A percentile compares a stretch with the other conserved stretches of the same genome.
phyloP scores from a whole-genome alignment of 116 monocot species.

The Papilionanthe hybrid region DNA sequence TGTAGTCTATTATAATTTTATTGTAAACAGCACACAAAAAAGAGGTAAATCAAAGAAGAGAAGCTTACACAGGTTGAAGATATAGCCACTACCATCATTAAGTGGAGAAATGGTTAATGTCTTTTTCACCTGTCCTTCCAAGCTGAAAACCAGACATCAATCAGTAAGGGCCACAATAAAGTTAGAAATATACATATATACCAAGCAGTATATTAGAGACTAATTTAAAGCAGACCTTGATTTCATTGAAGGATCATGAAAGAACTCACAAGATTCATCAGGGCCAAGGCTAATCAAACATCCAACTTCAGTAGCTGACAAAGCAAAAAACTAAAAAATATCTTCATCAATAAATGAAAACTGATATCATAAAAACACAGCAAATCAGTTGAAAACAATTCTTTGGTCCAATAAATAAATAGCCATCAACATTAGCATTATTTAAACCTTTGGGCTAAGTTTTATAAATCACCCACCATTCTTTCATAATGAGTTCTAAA shows the following conservation, averaged over 20 bases:
- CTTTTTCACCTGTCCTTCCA: conserved; percentile 85
- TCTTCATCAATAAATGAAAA: conserved; percentile 7
- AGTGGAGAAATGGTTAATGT: conserved; percentile 53
- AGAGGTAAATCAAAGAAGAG: neutral
- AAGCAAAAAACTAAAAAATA: conserved; percentile 58
- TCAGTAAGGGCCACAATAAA: neutral
- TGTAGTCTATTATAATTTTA: too few species aligned
- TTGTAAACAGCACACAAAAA: neutral
- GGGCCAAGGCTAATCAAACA: conserved; percentile 69
- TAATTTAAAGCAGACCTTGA: conserved; percentile 47
- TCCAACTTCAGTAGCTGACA: conserved; percentile 87
- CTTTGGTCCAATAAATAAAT: neutral
- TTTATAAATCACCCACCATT: neutral
- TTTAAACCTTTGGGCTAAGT: neutral
- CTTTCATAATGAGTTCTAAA: neutral
- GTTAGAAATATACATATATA: neutral
- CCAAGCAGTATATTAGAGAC: conserved; percentile 7
- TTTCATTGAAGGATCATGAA: conserved; percentile 93
- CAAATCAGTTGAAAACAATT: neutral
- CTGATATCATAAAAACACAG: neutral
- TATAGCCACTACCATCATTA: conserved; percentile 43
- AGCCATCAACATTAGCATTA: neutral
- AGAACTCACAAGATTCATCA: conserved; percentile 80
- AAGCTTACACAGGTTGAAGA: conserved; percentile 66
- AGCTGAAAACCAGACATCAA: conserved; percentile 31